phyloP scores from a whole-genome alignment of 139 green algal species.

The Limnomonas spitsbergensis region DNA sequence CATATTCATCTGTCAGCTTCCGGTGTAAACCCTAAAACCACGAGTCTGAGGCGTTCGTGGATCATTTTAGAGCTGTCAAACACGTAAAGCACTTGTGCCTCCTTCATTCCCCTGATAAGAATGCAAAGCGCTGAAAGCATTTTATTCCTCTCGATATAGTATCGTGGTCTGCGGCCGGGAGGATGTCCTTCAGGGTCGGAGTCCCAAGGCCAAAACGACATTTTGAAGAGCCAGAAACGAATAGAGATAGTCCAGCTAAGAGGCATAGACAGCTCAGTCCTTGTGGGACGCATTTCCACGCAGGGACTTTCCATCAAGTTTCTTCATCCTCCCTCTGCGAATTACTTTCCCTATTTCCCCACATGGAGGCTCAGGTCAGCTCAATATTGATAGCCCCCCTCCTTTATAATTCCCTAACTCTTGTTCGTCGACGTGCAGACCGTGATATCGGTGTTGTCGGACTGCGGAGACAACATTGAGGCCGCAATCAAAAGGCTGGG shows the following conservation, averaged over 20 bases:
- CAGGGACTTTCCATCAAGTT: neutral
- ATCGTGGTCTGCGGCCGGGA: too few relatives aligned
- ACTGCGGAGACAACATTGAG: constrained; percentile 78
- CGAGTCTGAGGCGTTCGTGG: too few relatives aligned
- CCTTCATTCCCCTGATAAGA: too few relatives aligned
- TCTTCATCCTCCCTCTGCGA: neutral
- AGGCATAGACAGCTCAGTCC: neutral
- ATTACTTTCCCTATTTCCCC: neutral
- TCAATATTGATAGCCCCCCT: neutral
- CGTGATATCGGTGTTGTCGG: constrained; percentile 59
- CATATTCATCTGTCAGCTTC: too few relatives aligned
- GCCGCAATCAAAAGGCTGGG: constrained; percentile 69
- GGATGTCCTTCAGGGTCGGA: neutral
- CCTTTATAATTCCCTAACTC: neutral
- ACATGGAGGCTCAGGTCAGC: constrained; percentile 5
- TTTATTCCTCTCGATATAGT: too few relatives aligned
- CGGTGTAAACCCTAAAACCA: too few relatives aligned
- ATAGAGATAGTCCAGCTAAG: neutral
- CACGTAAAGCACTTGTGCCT: too few relatives aligned
- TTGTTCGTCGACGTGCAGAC: constrained; percentile 39
- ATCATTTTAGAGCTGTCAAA: too few relatives aligned
- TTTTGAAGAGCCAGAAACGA: constrained; percentile 4
- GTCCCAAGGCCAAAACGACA: neutral
- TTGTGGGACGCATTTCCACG: neutral
- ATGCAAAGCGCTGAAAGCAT: too few relatives aligned